These are phyloP conservation scores for Salix udensis DNA, from an alignment of 345 rosid species.

Conservation along the genomic window DNA sequence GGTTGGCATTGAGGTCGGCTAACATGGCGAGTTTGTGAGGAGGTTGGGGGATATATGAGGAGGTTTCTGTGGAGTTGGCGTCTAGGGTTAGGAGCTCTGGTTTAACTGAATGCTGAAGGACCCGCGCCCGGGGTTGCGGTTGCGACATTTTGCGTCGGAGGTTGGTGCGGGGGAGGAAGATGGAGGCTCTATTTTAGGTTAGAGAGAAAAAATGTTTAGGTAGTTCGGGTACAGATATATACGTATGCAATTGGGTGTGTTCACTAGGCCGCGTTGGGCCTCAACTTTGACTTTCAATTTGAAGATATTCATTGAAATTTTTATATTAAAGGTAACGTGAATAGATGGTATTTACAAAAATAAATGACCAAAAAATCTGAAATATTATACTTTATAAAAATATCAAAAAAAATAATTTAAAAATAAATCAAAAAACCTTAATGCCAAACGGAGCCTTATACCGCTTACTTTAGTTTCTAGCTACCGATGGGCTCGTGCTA, in stretches of 20 bases:
- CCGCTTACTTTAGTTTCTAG: no score
- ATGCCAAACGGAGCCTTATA: no score
- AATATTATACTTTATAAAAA: no score
- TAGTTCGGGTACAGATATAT: no score
- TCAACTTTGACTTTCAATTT: neutral
- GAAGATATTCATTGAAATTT: no score
- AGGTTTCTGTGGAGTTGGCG: conserved; percentile 21
- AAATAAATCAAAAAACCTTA: no score
- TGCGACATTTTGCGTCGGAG: conserved; percentile 13
- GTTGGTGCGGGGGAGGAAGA: neutral
- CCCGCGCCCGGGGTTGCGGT: neutral
- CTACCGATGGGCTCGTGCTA: no score
- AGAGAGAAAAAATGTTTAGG: neutral
- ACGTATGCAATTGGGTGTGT: neutral
- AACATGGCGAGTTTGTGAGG: conserved; percentile 58
- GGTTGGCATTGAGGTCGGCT: conserved; percentile 91
- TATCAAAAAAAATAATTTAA: no score
- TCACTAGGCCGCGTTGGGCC: neutral
- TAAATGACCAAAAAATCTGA: no score
- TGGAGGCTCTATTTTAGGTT: neutral
- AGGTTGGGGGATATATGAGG: conserved; percentile 29
- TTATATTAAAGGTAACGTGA: no score
- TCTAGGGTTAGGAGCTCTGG: conserved; percentile 43
- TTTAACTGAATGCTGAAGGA: conserved; percentile 33
- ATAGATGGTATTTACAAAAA: no score